Percentiles rank a stretch among this genome's conserved stretches.
Conservation (phyloP, 352 stramenopile genomes). For the Phytophthora citrophthora region DNA sequence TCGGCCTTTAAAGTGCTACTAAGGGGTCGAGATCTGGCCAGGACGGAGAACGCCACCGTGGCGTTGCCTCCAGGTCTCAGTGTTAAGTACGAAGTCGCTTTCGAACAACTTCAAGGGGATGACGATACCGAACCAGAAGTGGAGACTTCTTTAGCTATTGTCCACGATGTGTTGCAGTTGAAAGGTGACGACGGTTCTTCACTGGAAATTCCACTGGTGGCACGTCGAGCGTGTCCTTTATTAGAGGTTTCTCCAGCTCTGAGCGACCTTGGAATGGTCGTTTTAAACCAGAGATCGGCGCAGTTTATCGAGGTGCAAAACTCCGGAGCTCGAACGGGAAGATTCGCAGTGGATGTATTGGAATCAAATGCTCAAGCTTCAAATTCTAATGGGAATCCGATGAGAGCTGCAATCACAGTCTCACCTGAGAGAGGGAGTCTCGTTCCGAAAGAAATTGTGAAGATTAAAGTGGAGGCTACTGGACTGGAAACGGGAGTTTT, state of each 20-base stretch:
- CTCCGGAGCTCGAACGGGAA: conserved; percentile 39
- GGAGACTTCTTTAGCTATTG: conserved; percentile 29
- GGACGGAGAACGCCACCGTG: conserved; percentile 69
- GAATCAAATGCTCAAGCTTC: conserved; percentile 5
- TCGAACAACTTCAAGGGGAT: conserved; percentile 32
- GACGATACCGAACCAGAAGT: conserved; percentile 7
- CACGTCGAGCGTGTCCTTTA: conserved; percentile 55
- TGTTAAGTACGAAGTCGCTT: conserved; percentile 71
- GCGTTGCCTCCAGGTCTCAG: conserved; percentile 67
- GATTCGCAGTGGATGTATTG: conserved; percentile 64
- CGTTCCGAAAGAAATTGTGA: conserved; percentile 35
- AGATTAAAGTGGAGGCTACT: conserved; percentile 55
- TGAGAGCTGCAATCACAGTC: conserved; percentile 28
- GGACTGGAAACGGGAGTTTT: conserved; percentile 48
- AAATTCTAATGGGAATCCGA: neutral
- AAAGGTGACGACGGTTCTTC: conserved; percentile 61
- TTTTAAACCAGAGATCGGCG: conserved; percentile 61
- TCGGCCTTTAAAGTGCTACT: conserved; percentile 68
- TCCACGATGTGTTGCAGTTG: conserved; percentile 71
- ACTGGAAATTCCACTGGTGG: conserved; percentile 69
- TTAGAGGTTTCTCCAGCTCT: conserved; percentile 59
- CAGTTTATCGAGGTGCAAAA: conserved; percentile 67
- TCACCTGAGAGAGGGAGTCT: conserved; percentile 44
- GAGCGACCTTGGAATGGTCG: conserved; percentile 73
- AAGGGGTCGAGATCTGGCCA: conserved; percentile 63